Conservation (phyloP, 345 rosid genomes). For the Physaria fendleri region DNA sequence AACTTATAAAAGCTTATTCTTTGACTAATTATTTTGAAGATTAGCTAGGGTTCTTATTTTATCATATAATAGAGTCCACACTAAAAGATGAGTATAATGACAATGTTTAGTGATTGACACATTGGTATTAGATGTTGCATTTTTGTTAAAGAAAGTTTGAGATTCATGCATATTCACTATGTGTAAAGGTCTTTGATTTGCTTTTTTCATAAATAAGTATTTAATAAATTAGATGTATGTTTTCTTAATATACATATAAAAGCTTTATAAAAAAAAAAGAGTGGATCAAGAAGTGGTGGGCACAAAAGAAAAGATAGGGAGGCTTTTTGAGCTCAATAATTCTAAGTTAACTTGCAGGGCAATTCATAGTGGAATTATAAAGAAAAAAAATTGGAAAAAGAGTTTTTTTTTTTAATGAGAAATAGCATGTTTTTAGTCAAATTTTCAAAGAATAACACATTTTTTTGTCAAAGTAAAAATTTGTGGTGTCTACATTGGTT, state of each 20-base stretch:
- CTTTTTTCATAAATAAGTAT: constrained; percentile 8
- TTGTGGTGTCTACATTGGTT: too few species aligned
- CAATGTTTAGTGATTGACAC: neutral
- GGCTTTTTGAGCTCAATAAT: constrained; percentile 31
- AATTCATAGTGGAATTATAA: constrained; percentile 28
- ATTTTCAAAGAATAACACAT: too few species aligned
- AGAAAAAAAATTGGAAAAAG: too few species aligned
- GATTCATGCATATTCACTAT: constrained; percentile 12
- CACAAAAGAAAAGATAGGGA: constrained; percentile 19
- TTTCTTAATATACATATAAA: neutral
- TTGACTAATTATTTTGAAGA: neutral
- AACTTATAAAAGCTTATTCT: neutral
- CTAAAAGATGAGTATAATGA: neutral
- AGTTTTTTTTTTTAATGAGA: too few species aligned
- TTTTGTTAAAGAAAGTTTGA: neutral
- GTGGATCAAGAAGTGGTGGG: constrained; percentile 27
- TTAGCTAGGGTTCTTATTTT: neutral
- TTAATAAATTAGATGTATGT: neutral
- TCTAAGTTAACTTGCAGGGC: constrained; percentile 23
- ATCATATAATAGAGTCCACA: neutral
- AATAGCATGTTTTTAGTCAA: too few species aligned
- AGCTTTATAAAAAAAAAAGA: neutral
- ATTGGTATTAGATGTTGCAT: neutral
- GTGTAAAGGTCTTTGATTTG: neutral
- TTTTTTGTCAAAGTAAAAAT: too few species aligned